Evolutionary conservation across 164 flowering plant genomes (phyloP).

Genomic region (Vitis riparia): DNA sequence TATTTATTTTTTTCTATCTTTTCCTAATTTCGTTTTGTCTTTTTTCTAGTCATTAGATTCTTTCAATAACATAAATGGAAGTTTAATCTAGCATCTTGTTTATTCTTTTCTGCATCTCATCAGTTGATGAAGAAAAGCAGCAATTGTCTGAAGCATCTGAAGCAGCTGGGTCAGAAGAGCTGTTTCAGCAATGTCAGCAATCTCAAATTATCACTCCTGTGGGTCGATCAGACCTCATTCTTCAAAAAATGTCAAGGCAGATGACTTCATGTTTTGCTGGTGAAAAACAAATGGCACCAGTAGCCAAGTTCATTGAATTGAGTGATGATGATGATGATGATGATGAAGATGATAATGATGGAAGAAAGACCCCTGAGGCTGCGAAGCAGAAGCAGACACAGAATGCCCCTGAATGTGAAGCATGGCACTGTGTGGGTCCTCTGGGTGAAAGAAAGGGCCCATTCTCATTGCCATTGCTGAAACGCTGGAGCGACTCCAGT

Average conservation of each 20-base stretch:
- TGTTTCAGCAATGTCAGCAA: background rate
- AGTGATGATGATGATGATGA: slow-evolving; percentile 34
- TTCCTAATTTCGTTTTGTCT: background rate
- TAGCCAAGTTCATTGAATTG: slow-evolving; percentile 27
- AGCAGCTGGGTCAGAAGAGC: background rate
- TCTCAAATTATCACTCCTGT: slow-evolving; percentile 1
- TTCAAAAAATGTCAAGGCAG: background rate
- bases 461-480: slow-evolving; percentile 20
- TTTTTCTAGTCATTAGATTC: background rate
- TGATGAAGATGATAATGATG: background rate
- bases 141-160: background rate
- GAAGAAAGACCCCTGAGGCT: background rate
- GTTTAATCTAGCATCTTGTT: background rate
- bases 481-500: slow-evolving; percentile 24
- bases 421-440: slow-evolving; percentile 37
- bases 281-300: slow-evolving; percentile 1
- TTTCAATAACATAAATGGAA: background rate
- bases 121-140: background rate
- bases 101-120: background rate
- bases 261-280: background rate
- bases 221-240: background rate
- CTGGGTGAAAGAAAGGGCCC: slow-evolving; percentile 33
- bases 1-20: background rate
- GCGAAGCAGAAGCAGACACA: too few species aligned
- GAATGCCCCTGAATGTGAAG: slow-evolving; percentile 6